Evolutionary conservation across 495 filamentous ascomycete species (phyloP), one percentile per base, ranked within the genome.

Genomic region (Hypoxylon crocopeplum): DNA sequence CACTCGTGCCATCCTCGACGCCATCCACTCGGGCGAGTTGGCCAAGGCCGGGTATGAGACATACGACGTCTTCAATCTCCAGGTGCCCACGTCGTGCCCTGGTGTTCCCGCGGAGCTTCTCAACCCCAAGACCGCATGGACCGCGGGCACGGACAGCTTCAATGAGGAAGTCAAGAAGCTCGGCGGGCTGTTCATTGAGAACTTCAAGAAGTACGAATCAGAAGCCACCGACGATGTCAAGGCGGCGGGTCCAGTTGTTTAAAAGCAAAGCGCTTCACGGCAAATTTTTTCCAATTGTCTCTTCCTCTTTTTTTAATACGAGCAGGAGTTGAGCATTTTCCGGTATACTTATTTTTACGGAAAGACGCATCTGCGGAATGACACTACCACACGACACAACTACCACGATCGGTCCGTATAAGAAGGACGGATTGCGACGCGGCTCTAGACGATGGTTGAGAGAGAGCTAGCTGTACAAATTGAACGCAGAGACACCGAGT

Each of bases 1-100:
- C 82, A 98, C 94, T 33, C 92, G 94, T 70, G 94, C 94, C 63
- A 98, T 98, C 77, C 86, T 98, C 50, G 93, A 98, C 75, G 85
- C 94, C 65, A 97, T 98, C 80, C 94, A 98, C 86, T 92, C 83
- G 53, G 94, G 94, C 62, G 89, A 97, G 77, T 87, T 98, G 48
- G 91, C 91, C 62, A 90, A 94, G 70, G 85, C 81, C 49, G 86
- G 94, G 69, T 98, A 91, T 79, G 94, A 98, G 85, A 90, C 77
- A 52, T 98, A 98, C 79, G 92, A 93, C 22, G 88, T 90, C 44
- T 98, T 98, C 88, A 96, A 96, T 82, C 90, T 98, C 46, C 82
- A 85, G 64, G 93, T 98, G 13, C 94, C 94, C 70, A 96, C 84
- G 71, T 73, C 84, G 38, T 97, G 92, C 82, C 82, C 86, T 40